A percentile compares a stretch with the other conserved stretches of the same genome.
Evolutionary conservation across 1,284 basidiomycete species (phyloP).

Genomic region (Malassezia pachydermatis): DNA sequence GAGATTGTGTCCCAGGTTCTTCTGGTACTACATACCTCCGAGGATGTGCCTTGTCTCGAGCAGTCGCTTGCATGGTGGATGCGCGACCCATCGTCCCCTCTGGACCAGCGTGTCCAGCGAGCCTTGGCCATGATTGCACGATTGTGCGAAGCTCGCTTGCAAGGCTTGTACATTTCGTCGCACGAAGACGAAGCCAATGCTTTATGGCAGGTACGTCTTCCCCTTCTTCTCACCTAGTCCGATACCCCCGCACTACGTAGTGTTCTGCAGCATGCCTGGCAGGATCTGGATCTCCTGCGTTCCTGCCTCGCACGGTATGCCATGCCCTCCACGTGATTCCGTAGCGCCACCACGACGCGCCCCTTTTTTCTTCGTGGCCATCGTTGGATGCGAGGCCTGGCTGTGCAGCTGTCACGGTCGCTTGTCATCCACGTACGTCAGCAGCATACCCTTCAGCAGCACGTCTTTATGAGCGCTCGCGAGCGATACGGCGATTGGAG

Average conservation of each 20-base stretch:
- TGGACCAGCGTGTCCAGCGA: neutral
- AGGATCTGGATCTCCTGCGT: slow-evolving; percentile 10
- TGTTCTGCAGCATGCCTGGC: slow-evolving; percentile 7
- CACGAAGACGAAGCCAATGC: slow-evolving; percentile 2
- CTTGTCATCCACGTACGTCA: neutral
- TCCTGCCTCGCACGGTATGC: neutral
- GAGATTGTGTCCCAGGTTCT: too few relatives aligned
- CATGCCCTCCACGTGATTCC: neutral
- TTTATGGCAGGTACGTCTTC: neutral
- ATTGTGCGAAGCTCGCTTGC: neutral
- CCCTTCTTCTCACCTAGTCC: too few relatives aligned
- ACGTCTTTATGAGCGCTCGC: slow-evolving; percentile 22
- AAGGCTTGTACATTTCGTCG: neutral
- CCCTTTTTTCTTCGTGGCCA: neutral
- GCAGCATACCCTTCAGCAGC: neutral
- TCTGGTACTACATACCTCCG: neutral
- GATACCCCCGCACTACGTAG: slow-evolving; percentile 3
- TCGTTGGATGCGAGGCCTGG: neutral
- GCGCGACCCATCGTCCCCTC: neutral
- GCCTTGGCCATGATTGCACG: neutral
- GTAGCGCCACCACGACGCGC: neutral
- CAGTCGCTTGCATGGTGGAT: neutral
- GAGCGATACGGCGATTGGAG: slow-evolving; percentile 27
- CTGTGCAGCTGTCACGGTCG: neutral
- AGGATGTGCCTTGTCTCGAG: neutral